A percentile compares a stretch with the other conserved stretches of the same genome.
phyloP scores from a whole-genome alignment of 768 basidiomycete species.

The Boletus tomentosulus region DNA sequence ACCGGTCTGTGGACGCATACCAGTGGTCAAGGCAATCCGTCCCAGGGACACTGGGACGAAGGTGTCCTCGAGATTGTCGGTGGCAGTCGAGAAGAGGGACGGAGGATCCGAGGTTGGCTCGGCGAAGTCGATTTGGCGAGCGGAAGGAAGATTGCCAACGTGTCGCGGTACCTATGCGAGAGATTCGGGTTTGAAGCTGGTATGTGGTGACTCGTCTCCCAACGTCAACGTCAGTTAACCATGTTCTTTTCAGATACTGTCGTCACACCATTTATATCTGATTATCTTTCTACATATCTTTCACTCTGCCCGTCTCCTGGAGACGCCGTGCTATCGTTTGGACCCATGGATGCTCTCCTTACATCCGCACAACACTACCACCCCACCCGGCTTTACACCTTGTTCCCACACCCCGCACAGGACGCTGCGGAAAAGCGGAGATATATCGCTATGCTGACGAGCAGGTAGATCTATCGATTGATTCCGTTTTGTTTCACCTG shows the following conservation, averaged over 20 bases:
- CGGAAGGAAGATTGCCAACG: slow-evolving; percentile 57
- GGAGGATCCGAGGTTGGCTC: slow-evolving; percentile 70
- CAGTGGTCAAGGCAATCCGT: slow-evolving; percentile 20
- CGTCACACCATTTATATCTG: slow-evolving; percentile 72
- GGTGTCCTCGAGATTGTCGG: slow-evolving; percentile 73
- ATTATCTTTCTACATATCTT: slow-evolving; percentile 72
- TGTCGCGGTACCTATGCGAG: slow-evolving; percentile 74
- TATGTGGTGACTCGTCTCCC: slow-evolving; percentile 27
- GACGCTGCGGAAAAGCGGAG: slow-evolving; percentile 67
- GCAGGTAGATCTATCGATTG: slow-evolving; percentile 45
- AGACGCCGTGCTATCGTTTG: slow-evolving; percentile 76
- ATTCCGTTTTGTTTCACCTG: background rate
- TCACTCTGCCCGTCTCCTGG: slow-evolving; percentile 67
- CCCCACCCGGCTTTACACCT: slow-evolving; percentile 68
- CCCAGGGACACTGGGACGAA: slow-evolving; percentile 74
- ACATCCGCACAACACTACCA: slow-evolving; percentile 72
- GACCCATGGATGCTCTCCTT: slow-evolving; percentile 75
- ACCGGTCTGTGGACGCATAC: slow-evolving; percentile 74
- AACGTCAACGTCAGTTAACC: background rate
- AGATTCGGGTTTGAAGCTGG: slow-evolving; percentile 79
- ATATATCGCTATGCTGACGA: slow-evolving; percentile 68
- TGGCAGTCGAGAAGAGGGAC: slow-evolving; percentile 68
- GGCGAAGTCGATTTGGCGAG: slow-evolving; percentile 76
- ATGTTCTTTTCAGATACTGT: slow-evolving; percentile 49
- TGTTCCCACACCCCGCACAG: slow-evolving; percentile 81